Conservation (phyloP, 805 yeast genomes). For the Lipomyces starkeyi region DNA sequence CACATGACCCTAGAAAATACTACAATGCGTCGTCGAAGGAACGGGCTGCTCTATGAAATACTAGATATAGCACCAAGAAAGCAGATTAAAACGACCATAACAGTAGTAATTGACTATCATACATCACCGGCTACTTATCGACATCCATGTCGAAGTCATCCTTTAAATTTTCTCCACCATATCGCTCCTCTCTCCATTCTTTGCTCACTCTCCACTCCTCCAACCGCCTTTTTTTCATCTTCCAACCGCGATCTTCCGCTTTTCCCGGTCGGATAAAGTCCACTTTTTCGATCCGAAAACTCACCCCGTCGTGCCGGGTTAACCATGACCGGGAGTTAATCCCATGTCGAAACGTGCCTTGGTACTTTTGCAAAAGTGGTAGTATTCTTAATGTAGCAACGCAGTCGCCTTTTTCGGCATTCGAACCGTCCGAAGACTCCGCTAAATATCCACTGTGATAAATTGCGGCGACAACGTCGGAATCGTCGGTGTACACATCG, state of each 20-base stretch:
- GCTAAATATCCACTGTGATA: slow-evolving; percentile 76
- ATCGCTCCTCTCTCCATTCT: slow-evolving; percentile 30
- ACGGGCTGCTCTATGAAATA: too few relatives aligned
- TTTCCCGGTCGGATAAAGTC: slow-evolving; percentile 45
- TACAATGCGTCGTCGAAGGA: too few relatives aligned
- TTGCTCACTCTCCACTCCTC: slow-evolving; percentile 42
- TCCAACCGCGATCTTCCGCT: slow-evolving; percentile 45
- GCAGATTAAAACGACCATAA: neutral
- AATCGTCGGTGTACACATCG: slow-evolving; percentile 91
- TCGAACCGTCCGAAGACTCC: slow-evolving; percentile 45
- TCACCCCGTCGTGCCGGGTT: slow-evolving; percentile 76
- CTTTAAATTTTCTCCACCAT: slow-evolving; percentile 15
- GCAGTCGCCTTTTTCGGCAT: slow-evolving; percentile 54
- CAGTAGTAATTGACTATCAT: neutral
- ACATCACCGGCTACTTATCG: neutral
- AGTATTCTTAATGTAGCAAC: slow-evolving; percentile 65
- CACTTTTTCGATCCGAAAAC: slow-evolving; percentile 65
- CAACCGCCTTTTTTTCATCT: slow-evolving; percentile 43
- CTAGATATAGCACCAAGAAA: too few relatives aligned
- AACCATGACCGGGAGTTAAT: slow-evolving; percentile 79
- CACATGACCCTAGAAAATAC: too few relatives aligned
- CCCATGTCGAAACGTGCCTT: slow-evolving; percentile 70
- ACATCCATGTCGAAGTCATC: neutral
- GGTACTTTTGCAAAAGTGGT: slow-evolving; percentile 70
- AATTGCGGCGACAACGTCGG: slow-evolving; percentile 76